Base-by-base conservation (phyloP, 2,329 filamentous ascomycete species). In the Blumeria graminis region DNA sequence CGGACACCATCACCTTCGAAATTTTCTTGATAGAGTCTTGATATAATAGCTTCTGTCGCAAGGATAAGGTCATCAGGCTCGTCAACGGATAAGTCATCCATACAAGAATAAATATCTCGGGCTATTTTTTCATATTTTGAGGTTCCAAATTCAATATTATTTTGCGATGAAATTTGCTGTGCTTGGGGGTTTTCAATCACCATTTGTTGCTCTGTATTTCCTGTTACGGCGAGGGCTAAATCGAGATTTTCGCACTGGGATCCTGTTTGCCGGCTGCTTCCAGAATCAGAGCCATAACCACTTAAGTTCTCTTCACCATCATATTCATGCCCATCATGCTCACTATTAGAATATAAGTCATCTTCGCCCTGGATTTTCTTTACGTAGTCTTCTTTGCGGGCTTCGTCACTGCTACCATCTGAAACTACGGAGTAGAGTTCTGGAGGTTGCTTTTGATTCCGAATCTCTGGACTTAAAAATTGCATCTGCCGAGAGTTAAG, bases 1-100 rank as follows among this genome's bases (percentile, higher is more conserved):
- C 72, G 69, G 57, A 80, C 73, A 36, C 81, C 75, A 56, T 74
- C 71, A 3, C 72, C 67, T 16, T 75, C 76, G 13, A 80, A 72
- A 0, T 77, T 76, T 57, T 80, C 75, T 52, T 76, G 74, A 61
- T 86, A 85, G 16, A 89, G 71, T 55, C 73, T 73, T 54, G 74
- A 74, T 41, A 94, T 70, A 43, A 86, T 69, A 41, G 78, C 74
- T 66, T 95, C 89, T 10, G 85, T 93, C 53, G 77, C 74, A 36
- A 93, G 69, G 50, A 95, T 78, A 18, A 94, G 68, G 50, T 81
- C 74, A 58, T 82, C 78, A 1, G 81, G 71, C 68, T 95, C 90
- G 4, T 73, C 73, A 50, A 93, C 71, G 16, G 69, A 64, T 0
- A 84, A 78, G 36, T 76, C 71, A 38, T 75, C 75, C 68, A 74